phyloP scores from a whole-genome alignment of 2,329 filamentous ascomycete species.

The Colletotrichum spinosum region DNA sequence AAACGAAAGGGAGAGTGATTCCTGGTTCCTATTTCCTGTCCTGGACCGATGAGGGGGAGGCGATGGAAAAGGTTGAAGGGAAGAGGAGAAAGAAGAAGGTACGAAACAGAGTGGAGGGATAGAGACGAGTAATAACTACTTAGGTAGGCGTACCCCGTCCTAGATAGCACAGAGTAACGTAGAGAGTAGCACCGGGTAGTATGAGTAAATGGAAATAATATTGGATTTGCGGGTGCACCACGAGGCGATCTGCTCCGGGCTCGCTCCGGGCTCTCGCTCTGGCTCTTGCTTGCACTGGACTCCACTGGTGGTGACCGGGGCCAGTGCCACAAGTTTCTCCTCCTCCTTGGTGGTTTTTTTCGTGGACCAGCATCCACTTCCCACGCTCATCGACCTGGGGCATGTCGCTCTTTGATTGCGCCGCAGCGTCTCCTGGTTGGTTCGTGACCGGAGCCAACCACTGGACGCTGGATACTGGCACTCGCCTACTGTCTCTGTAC shows the following conservation, averaged over 20 bases:
- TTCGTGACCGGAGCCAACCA: constrained; percentile 24
- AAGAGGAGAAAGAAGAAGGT: constrained; percentile 14
- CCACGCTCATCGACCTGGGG: constrained; percentile 24
- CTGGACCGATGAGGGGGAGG: constrained; percentile 16
- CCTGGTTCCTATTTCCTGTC: constrained; percentile 9
- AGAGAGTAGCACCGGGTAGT: no score
- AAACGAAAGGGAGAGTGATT: constrained; percentile 5
- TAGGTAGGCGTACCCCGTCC: no score
- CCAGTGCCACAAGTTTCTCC: background rate
- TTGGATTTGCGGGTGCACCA: constrained; percentile 15
- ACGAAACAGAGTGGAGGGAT: constrained; percentile 26
- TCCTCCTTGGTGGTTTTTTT: constrained; percentile 6
- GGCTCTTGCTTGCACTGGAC: background rate
- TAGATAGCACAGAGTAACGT: no score
- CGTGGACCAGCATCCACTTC: constrained; percentile 11
- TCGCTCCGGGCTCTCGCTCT: background rate
- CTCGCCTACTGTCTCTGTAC: constrained; percentile 26
- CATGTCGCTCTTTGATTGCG: constrained; percentile 38
- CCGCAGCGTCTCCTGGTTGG: constrained; percentile 28
- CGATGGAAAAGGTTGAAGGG: constrained; percentile 20
- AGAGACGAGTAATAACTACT: constrained; percentile 20
- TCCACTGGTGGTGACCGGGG: no score
- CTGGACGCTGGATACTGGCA: constrained; percentile 21
- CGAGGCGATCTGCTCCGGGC: constrained; percentile 9
- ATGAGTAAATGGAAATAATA: background rate